Base-by-base conservation (phyloP, 116 monocot species). In the Trichopus zeylanicus region DNA sequence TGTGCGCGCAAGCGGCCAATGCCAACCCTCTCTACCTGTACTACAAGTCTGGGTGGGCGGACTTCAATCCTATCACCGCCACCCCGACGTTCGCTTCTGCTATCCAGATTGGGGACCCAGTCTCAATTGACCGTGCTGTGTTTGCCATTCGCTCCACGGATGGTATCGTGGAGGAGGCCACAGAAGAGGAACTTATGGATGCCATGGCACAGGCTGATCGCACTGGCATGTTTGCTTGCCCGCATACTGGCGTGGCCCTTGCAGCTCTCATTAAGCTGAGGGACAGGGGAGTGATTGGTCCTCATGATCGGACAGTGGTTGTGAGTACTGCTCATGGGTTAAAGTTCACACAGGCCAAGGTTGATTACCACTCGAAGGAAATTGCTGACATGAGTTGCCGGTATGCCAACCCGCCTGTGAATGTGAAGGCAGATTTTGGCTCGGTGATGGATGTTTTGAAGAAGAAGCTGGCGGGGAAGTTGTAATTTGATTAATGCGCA, bases 1-100 rank as follows among this genome's bases (percentile, higher is more conserved):
- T 95, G 1, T 95, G 94, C n/a, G 94, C 94, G 4, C 94, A 95
- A 62, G 89, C 94, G 18, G 81, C 89, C 30, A 95, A 95, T 68
- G 94, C 94, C 5, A 89, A 95, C 55, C 94, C 94, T 2, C 71
- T 95, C 12, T 95, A 89, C 55, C 78, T 78, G 10, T 58, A 81
- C 66, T 95, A 86, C 83, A 81, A 89, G 32, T 71, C 86, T 0
- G 86, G 83, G 2, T 95, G 90, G 89, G 21, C 26, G 1, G 80
- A 85, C 6, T 94, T 85, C 71, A 67, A 80, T 26, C 67, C 93
- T 3, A 59, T 86, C 7, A 78, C 57, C 4, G 94, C 94, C 0
- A 55, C 48, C 5, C 65, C 80, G 7, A 94, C 94, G 6, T 94
- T 83, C 55, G 89, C 89, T 13, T 89, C 89, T 30, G 94, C 94